These are phyloP conservation scores for Suillus subaureus DNA, from an alignment of 768 basidiomycete genomes.

Conservation along the genomic window DNA sequence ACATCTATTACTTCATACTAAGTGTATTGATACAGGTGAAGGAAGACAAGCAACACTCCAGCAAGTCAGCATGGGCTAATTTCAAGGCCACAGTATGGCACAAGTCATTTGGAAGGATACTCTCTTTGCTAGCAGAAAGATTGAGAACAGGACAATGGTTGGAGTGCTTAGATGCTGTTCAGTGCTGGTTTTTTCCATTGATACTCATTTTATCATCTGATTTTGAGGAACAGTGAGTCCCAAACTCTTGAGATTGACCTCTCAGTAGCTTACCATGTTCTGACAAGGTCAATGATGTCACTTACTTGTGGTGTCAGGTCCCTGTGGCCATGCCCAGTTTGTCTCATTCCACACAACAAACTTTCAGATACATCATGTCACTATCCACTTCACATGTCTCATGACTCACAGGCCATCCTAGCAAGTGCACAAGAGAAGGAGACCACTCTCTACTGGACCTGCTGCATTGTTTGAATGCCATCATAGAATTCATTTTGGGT, in stretches of 20 bases:
- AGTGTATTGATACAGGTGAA: neutral
- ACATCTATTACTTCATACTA: neutral
- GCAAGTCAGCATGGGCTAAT: neutral
- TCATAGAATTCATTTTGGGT: slow-evolving; percentile 38
- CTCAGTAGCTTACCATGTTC: neutral
- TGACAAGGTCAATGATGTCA: neutral
- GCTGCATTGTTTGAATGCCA: neutral
- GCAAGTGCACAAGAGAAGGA: neutral
- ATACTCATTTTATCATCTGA: neutral
- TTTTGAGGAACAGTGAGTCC: neutral
- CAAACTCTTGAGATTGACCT: neutral
- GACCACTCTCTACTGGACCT: neutral
- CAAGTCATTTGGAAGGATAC: neutral
- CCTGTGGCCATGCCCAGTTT: neutral
- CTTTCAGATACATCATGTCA: neutral
- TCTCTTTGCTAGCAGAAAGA: neutral
- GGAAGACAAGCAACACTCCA: neutral
- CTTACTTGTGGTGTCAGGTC: neutral
- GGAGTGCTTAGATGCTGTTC: neutral
- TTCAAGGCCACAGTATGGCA: neutral
- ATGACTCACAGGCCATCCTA: neutral
- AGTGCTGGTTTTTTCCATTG: neutral
- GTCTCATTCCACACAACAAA: neutral
- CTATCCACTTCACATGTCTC: neutral
- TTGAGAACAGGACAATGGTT: neutral